phyloP scores from a whole-genome alignment of 2,329 filamentous ascomycete species.

The Verticillium albo-atrum region DNA sequence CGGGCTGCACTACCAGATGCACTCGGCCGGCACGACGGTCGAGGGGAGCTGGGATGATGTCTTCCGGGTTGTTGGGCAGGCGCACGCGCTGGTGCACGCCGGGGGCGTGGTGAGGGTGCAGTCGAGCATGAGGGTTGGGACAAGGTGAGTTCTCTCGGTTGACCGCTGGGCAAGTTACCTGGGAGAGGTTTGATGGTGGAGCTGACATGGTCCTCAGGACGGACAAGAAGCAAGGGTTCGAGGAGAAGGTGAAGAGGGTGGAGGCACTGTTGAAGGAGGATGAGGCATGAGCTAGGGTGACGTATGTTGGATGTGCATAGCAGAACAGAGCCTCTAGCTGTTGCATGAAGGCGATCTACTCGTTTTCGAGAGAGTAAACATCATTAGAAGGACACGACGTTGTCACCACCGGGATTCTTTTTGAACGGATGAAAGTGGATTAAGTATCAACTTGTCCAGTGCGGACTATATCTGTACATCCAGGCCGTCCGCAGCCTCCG shows the following conservation, averaged over 20 bases:
- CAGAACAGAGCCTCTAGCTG: no score
- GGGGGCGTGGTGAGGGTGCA: constrained; percentile 80
- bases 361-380: no score
- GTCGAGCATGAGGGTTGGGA: constrained; percentile 81
- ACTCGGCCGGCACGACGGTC: constrained; percentile 88
- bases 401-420: no score
- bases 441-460: neutral
- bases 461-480: constrained; percentile 1
- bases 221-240: constrained; percentile 77
- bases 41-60: constrained; percentile 91
- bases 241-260: constrained; percentile 70
- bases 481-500: neutral
- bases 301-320: neutral
- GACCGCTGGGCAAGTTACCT: neutral
- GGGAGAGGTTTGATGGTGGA: neutral
- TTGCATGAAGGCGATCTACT: no score
- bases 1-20: constrained; percentile 81
- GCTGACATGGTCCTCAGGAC: constrained; percentile 47
- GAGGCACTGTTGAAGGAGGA: constrained; percentile 19
- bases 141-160: constrained; percentile 54
- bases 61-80: constrained; percentile 80
- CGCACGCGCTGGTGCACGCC: constrained; percentile 71
- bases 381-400: no score
- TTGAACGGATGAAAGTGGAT: neutral
- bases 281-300: neutral